phyloP scores from a whole-genome alignment of 345 rosid genomes.

The Crucihimalaya himalaica region DNA sequence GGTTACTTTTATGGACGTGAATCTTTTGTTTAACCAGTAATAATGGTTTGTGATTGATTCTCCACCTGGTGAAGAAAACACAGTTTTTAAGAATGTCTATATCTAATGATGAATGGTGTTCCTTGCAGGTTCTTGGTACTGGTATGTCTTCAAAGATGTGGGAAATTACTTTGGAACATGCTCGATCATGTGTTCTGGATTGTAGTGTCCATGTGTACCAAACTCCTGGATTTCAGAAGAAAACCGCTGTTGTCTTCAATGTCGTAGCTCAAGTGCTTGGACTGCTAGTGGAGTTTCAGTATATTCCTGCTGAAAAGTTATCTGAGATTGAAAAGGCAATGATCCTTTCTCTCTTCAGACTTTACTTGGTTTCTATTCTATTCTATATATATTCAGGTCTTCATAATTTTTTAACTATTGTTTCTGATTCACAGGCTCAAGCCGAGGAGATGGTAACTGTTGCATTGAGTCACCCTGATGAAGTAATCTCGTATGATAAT shows the following conservation, averaged over 20 bases:
- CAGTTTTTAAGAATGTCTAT: background rate
- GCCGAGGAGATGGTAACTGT: conserved; percentile 64
- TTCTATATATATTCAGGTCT: too few species aligned
- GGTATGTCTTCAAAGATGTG: conserved; percentile 99
- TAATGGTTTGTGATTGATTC: background rate
- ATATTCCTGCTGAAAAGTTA: conserved; percentile 63
- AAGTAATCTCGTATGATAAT: conserved; percentile 66
- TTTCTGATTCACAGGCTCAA: conserved; percentile 53
- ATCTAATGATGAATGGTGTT: conserved; percentile 9
- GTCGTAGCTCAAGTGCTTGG: conserved; percentile 89
- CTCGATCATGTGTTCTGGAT: conserved; percentile 78
- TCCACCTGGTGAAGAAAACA: background rate
- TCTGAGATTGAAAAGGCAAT: conserved; percentile 83
- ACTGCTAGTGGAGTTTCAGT: conserved; percentile 67
- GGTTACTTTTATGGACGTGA: background rate
- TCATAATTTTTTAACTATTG: background rate
- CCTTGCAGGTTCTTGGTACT: conserved; percentile 81
- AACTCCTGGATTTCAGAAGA: conserved; percentile 56
- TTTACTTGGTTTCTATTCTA: conserved; percentile 10
- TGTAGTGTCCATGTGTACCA: conserved; percentile 62
- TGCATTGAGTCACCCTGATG: conserved; percentile 68
- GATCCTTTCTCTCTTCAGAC: conserved; percentile 7
- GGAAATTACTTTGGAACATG: conserved; percentile 92
- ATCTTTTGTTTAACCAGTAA: background rate
- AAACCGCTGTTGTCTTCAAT: conserved; percentile 89